A percentile compares a stretch with the other conserved stretches of the same genome.
phyloP scores from a whole-genome alignment of 495 filamentous ascomycete species.

The Oidiodendron maius region DNA sequence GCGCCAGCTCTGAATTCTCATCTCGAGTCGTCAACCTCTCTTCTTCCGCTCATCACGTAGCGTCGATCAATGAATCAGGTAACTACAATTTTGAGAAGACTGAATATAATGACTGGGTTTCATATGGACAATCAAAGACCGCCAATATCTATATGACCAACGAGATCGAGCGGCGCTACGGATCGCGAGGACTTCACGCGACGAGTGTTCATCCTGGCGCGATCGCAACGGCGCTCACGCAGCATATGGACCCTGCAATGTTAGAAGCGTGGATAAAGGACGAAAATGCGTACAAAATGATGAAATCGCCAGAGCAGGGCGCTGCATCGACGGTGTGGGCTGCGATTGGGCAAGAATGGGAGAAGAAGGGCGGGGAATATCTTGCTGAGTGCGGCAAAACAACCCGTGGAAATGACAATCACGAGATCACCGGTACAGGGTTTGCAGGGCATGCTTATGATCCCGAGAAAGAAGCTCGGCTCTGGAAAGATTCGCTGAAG shows the following conservation, averaged over 20 bases:
- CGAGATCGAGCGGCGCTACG: slow-evolving; percentile 34
- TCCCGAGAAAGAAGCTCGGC: neutral
- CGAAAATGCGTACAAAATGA: slow-evolving; percentile 10
- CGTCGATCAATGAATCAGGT: slow-evolving; percentile 31
- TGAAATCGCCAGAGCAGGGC: slow-evolving; percentile 32
- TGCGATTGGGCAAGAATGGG: slow-evolving; percentile 27
- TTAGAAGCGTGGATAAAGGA: slow-evolving; percentile 13
- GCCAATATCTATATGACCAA: slow-evolving; percentile 44
- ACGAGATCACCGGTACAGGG: neutral
- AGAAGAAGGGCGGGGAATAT: slow-evolving; percentile 39
- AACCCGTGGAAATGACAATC: neutral
- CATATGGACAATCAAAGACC: slow-evolving; percentile 44
- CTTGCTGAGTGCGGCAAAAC: slow-evolving; percentile 18
- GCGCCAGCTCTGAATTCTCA: slow-evolving; percentile 27
- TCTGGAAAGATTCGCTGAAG: neutral
- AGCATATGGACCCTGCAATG: slow-evolving; percentile 16
- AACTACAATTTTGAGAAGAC: slow-evolving; percentile 30
- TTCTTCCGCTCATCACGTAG: slow-evolving; percentile 41
- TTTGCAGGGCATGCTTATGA: neutral
- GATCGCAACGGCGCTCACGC: neutral
- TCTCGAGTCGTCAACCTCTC: slow-evolving; percentile 31
- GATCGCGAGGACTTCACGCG: slow-evolving; percentile 2
- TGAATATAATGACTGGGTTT: slow-evolving; percentile 24
- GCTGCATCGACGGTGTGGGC: slow-evolving; percentile 41
- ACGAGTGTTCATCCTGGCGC: slow-evolving; percentile 1